A percentile compares a stretch with the other conserved stretches of the same genome.
phyloP scores from a whole-genome alignment of 345 rosid genomes.

The Eucalyptus cladocalyx region DNA sequence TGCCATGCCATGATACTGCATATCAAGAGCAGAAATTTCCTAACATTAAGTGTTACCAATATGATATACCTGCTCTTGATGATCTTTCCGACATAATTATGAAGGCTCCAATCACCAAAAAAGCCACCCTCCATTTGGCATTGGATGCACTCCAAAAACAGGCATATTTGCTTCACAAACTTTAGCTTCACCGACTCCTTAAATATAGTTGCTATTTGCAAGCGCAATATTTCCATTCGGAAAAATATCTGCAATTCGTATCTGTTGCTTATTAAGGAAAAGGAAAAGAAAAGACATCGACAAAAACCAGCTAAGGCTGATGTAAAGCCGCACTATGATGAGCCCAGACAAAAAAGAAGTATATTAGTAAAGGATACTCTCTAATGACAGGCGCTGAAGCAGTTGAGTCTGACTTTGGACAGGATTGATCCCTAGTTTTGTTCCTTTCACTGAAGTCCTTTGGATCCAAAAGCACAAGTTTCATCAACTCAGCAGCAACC shows the following conservation, averaged over 20 bases:
- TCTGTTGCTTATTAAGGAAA: constrained; percentile 59
- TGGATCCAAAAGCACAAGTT: constrained; percentile 60
- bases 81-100: constrained; percentile 60
- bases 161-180: constrained; percentile 76
- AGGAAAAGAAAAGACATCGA: not conserved
- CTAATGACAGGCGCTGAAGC: constrained; percentile 31
- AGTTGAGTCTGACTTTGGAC: constrained; percentile 11
- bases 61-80: constrained; percentile 53
- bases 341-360: not conserved
- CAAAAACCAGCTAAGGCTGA: not conserved
- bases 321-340: not conserved
- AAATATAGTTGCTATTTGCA: constrained; percentile 35
- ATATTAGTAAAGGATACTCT: constrained; percentile 58
- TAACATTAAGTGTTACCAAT: not conserved
- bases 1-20: not conserved
- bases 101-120: constrained; percentile 93
- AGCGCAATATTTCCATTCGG: constrained; percentile 87
- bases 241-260: constrained; percentile 86
- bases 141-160: constrained; percentile 58
- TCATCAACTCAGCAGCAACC: constrained; percentile 35
- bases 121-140: constrained; percentile 80
- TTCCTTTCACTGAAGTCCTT: constrained; percentile 45
- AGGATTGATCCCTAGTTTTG: constrained; percentile 19
- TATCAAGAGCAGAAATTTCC: not conserved
- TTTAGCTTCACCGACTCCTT: constrained; percentile 45